A percentile compares a stretch with the other conserved stretches of the same genome.
These are phyloP conservation scores for Xylariaceae sp. DNA, from an alignment of 2,329 filamentous ascomycete species.

Conservation along the genomic window DNA sequence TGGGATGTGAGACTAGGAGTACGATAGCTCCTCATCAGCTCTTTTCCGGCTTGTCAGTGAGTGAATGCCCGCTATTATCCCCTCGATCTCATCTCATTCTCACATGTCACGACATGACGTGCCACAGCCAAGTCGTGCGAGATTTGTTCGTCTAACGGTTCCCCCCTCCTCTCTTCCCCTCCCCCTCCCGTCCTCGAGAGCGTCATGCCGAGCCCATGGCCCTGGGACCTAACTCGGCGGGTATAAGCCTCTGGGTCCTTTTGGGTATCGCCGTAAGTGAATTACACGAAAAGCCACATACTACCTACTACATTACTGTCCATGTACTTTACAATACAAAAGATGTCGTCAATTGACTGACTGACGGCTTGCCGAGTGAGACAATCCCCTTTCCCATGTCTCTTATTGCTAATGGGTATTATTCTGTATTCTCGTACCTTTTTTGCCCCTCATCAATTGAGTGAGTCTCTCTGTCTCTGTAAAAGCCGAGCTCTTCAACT, in stretches of 20 bases:
- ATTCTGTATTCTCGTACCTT: not conserved
- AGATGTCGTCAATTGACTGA: no score
- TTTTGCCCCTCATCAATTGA: not conserved
- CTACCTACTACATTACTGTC: no score
- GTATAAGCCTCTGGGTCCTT: not conserved
- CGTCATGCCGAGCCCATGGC: conserved; percentile 18
- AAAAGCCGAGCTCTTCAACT: no score
- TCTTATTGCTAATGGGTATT: not conserved
- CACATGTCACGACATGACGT: conserved; percentile 10
- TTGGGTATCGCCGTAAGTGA: no score
- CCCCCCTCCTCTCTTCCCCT: not conserved
- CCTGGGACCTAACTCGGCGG: conserved; percentile 8
- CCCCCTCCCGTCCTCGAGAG: not conserved
- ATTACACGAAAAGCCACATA: no score
- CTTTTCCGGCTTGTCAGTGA: not conserved
- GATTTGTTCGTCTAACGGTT: conserved; percentile 16
- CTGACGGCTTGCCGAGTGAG: not conserved
- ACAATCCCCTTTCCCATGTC: not conserved
- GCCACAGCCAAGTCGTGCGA: conserved; percentile 2
- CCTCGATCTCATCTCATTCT: conserved; percentile 5
- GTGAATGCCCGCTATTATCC: no score
- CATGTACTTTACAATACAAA: no score
- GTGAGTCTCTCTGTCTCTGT: not conserved
- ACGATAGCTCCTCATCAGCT: not conserved
- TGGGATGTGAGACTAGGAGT: not conserved